These are phyloP conservation scores for Dioscorea dumetorum DNA, from an alignment of 106 monocot species.

Conservation along the genomic window DNA sequence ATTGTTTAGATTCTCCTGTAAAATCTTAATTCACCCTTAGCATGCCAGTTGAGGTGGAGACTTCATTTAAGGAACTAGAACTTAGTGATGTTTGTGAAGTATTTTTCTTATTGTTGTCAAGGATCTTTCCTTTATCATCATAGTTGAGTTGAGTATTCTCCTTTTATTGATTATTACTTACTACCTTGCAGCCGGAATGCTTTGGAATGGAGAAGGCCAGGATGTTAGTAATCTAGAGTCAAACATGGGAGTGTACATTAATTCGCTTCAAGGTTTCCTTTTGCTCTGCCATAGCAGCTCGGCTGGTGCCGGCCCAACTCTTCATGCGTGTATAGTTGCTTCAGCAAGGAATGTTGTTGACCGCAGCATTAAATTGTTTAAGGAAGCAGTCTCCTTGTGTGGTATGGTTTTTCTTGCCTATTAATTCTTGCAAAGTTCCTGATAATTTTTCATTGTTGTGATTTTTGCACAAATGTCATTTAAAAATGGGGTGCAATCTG, in stretches of 20 bases:
- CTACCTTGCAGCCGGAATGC: conserved; percentile 64
- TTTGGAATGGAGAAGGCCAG: conserved; percentile 63
- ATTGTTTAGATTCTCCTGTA: not conserved
- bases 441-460: not conserved
- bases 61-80: not conserved
- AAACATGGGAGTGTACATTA: conserved; percentile 62
- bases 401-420: conserved; percentile 29
- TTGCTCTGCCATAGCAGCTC: conserved; percentile 74
- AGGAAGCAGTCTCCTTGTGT: conserved; percentile 52
- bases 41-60: not conserved
- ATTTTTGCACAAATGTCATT: no score
- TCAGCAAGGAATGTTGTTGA: conserved; percentile 68
- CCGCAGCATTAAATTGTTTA: conserved; percentile 59
- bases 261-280: conserved; percentile 78
- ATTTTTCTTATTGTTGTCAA: no score
- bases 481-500: not conserved
- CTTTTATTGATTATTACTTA: not conserved
- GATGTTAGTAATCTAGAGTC: conserved; percentile 59
- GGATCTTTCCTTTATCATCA: no score
- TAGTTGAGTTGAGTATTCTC: not conserved
- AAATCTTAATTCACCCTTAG: not conserved
- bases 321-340: conserved; percentile 37
- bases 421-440: not conserved
- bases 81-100: not conserved
- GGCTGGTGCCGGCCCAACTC: conserved; percentile 65